phyloP scores from a whole-genome alignment of 805 yeast genomes.

The Maudiozyma serrabonitensis region DNA sequence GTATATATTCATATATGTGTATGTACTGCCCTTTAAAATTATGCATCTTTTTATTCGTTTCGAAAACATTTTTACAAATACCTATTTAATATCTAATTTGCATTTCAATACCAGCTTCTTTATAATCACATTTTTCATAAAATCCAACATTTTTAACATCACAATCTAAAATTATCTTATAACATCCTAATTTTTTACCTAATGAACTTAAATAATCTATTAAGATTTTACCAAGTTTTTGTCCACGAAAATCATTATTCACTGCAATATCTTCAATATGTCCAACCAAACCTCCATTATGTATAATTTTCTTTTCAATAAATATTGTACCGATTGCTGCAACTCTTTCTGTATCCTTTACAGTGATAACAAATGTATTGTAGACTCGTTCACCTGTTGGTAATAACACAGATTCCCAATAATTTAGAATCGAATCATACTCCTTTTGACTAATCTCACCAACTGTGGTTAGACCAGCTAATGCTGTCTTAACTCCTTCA shows the following conservation, averaged over 20 bases:
- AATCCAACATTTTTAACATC: slow-evolving; percentile 71
- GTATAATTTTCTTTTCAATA: slow-evolving; percentile 76
- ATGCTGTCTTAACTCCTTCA: slow-evolving; percentile 48
- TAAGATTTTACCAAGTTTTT: slow-evolving; percentile 60
- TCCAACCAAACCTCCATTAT: slow-evolving; percentile 76
- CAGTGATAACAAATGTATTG: slow-evolving; percentile 59
- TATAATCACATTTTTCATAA: slow-evolving; percentile 80
- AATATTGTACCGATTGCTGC: slow-evolving; percentile 81
- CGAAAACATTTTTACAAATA: background rate
- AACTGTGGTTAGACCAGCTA: slow-evolving; percentile 69
- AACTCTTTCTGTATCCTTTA: slow-evolving; percentile 36
- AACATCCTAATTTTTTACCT: slow-evolving; percentile 59
- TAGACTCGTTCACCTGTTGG: slow-evolving; percentile 35
- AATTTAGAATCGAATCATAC: slow-evolving; percentile 42
- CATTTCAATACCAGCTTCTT: slow-evolving; percentile 62
- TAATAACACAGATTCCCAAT: slow-evolving; percentile 42
- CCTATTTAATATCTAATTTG: slow-evolving; percentile 20
- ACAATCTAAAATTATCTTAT: slow-evolving; percentile 86
- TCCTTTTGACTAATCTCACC: slow-evolving; percentile 51
- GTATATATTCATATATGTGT: too few species aligned
- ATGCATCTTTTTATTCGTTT: background rate
- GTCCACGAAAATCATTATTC: slow-evolving; percentile 65
- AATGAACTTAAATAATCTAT: slow-evolving; percentile 51
- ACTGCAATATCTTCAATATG: slow-evolving; percentile 95
- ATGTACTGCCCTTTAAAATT: background rate